phyloP scores from a whole-genome alignment of 2,329 filamentous ascomycete species.

The Diaporthe amygdali region DNA sequence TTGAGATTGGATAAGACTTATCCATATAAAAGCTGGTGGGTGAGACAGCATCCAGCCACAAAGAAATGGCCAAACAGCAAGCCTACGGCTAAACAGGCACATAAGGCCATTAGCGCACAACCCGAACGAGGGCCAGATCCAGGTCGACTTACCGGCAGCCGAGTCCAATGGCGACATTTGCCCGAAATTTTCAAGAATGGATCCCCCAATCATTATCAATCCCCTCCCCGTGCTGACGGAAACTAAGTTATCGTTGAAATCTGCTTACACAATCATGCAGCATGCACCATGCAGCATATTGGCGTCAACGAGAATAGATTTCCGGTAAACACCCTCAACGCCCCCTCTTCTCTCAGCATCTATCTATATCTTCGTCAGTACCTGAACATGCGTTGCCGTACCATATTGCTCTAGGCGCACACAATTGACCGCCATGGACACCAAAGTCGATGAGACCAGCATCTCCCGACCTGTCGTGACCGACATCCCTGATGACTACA shows the following conservation, averaged over 20 bases:
- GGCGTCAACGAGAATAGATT: background rate
- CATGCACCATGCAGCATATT: background rate
- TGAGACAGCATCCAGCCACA: background rate
- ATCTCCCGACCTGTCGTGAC: background rate
- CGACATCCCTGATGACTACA: background rate
- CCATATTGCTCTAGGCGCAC: background rate
- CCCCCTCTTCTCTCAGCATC: background rate
- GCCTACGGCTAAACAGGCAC: background rate
- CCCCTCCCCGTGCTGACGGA: background rate
- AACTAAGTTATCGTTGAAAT: background rate
- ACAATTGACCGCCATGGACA: background rate
- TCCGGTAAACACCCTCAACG: background rate
- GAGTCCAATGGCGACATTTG: constrained; percentile 10
- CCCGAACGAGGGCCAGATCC: background rate
- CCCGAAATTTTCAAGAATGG: constrained; percentile 12
- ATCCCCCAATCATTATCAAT: background rate
- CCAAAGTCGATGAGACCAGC: background rate
- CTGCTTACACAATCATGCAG: constrained; percentile 12
- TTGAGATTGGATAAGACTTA: background rate
- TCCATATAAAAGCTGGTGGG: background rate
- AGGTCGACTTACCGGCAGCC: background rate
- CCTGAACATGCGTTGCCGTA: background rate
- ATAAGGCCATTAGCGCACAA: background rate
- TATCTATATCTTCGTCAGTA: background rate
- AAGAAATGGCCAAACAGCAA: background rate